Evolutionary conservation across 495 filamentous ascomycete species (phyloP), one percentile per base, ranked within the genome.

Genomic region (Penicillium desertorum): DNA sequence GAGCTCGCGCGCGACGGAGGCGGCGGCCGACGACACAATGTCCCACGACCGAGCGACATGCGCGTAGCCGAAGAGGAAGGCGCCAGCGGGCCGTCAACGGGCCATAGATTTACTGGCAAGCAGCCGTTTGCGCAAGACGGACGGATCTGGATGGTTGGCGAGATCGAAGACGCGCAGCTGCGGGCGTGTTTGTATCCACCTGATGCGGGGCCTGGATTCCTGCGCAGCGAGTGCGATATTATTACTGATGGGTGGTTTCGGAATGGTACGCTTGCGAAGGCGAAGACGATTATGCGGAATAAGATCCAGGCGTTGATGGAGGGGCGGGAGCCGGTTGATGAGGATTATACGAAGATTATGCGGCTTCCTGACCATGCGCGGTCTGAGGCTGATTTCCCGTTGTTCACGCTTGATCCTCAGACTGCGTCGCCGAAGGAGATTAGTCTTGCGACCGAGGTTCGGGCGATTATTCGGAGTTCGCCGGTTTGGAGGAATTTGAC

Each of bases 131-230:
- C 80, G 10, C 74, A 77, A 5, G 90, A 94, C 64, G 92, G 92
- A 2, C 89, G 91, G 45, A 84, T 91, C 56, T 98, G 90, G 87
- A 94, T 97, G 77, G 79, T 92, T 30, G 95, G 92, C 73, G 94
- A 98, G 69, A 87, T 98, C 55, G 85, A 82, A 0, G 92, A 97
- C 92, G 19, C 61, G 56, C 67, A 60, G 56, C 60, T 72, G 3
- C 20, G 23, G 29, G 27, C 44, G 0, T 45, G 72, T 17, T 56
- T 76, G 45, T 72, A 68, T 49, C 67, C 64, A 30, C 43, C 56
- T 19, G 46, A 60, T 48, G 39, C 57, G 19, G 49, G 48, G 37
- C 25, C 57, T n/a, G 62, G 48, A 4, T 73, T 71, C 41, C 58
- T 83, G 12, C 73, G 79, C 16, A 23, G 62, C 4, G 72, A 71